phyloP scores from a whole-genome alignment of 345 rosid genomes.

The Corymbia maculata region DNA sequence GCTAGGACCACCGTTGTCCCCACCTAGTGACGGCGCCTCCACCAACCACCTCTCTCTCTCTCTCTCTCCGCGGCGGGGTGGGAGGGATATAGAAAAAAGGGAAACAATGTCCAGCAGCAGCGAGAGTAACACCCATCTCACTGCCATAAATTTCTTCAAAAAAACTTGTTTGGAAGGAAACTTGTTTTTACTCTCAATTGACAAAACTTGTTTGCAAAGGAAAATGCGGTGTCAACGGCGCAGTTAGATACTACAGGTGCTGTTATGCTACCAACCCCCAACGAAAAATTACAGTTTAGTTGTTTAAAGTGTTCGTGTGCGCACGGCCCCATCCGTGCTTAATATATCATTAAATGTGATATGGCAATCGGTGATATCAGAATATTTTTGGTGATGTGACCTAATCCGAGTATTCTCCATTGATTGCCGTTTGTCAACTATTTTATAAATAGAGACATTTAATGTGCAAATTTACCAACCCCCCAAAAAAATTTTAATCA shows the following conservation, averaged over 20 bases:
- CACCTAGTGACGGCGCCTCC: too few species aligned
- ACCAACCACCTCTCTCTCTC: too few species aligned
- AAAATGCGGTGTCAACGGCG: not conserved
- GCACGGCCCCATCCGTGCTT: not conserved
- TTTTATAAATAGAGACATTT: not conserved
- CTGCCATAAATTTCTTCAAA: not conserved
- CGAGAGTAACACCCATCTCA: not conserved
- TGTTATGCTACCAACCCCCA: not conserved
- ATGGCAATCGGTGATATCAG: not conserved
- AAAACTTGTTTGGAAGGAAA: not conserved
- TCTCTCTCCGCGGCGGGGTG: too few species aligned
- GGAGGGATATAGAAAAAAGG: not conserved
- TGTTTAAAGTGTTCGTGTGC: not conserved
- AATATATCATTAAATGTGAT: not conserved
- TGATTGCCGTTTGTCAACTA: not conserved
- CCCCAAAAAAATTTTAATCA: not conserved
- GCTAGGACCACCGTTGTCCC: too few species aligned
- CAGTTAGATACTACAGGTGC: too few species aligned
- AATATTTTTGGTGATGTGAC: not conserved
- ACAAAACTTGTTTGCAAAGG: not conserved
- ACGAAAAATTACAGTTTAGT: not conserved
- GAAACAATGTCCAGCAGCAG: not conserved
- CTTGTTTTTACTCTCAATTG: not conserved
- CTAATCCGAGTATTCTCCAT: not conserved
- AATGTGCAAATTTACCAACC: not conserved